These are phyloP conservation scores for Orbilia javanica DNA, from an alignment of 2,329 filamentous ascomycete species.

Conservation along the genomic window DNA sequence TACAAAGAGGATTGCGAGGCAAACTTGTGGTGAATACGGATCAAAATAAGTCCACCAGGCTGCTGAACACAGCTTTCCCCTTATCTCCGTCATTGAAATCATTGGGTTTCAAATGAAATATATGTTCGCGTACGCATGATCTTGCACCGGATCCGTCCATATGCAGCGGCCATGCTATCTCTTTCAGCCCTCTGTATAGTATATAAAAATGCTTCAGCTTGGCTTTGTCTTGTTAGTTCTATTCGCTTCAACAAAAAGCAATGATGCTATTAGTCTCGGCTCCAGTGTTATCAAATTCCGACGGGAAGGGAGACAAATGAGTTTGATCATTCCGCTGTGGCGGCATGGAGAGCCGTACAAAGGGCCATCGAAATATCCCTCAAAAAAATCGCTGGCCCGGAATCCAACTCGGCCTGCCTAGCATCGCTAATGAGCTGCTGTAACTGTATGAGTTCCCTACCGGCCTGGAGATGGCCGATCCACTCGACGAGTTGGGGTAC, in stretches of 20 bases:
- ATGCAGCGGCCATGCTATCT: too few species aligned
- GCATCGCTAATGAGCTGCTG: neutral
- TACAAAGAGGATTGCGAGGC: neutral
- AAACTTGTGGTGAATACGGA: neutral
- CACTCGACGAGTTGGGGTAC: neutral
- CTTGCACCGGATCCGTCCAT: too few species aligned
- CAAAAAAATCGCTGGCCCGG: slow-evolving; percentile 2
- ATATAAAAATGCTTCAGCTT: too few species aligned
- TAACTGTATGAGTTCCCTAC: neutral
- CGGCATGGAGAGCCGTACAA: neutral
- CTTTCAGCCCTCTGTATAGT: neutral
- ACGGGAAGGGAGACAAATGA: neutral
- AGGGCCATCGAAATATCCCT: slow-evolving; percentile 36
- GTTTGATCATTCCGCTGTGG: neutral
- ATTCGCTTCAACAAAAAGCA: too few species aligned
- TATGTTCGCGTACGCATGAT: neutral
- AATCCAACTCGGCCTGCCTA: neutral
- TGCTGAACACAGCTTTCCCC: neutral
- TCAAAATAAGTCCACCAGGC: neutral
- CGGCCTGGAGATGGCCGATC: neutral
- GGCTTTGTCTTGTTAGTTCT: too few species aligned
- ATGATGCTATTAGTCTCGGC: too few species aligned
- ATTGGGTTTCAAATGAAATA: neutral
- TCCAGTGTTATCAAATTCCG: neutral
- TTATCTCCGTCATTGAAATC: neutral